Percentiles rank a stretch among this genome's conserved stretches.
phyloP scores from a whole-genome alignment of 306 rosid genomes.

The Castanea mollissima region DNA sequence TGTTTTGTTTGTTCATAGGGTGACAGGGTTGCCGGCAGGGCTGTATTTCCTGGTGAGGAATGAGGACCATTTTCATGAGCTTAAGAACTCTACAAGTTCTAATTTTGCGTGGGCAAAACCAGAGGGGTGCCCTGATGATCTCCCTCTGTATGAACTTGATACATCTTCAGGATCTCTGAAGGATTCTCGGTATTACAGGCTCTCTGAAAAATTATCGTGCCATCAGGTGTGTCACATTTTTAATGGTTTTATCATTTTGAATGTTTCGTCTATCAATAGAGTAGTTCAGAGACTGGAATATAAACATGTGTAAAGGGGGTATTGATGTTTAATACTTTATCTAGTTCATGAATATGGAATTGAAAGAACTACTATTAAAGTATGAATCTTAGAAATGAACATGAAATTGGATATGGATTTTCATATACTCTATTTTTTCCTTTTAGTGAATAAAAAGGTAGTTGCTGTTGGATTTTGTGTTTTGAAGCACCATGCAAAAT shows the following conservation, averaged over 20 bases:
- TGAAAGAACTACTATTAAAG: neutral
- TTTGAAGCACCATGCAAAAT: neutral
- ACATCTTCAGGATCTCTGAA: slow-evolving; percentile 34
- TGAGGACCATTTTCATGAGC: slow-evolving; percentile 65
- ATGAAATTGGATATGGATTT: neutral
- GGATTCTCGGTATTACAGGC: slow-evolving; percentile 35
- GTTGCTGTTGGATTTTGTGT: neutral
- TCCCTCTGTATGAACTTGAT: slow-evolving; percentile 72
- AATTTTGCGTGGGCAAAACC: slow-evolving; percentile 83
- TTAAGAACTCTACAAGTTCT: slow-evolving; percentile 55
- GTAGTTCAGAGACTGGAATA: slow-evolving; percentile 11
- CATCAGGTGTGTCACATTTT: slow-evolving; percentile 57
- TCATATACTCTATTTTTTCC: neutral
- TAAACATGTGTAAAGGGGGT: neutral
- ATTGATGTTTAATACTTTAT: neutral
- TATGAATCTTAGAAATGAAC: neutral
- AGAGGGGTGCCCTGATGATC: slow-evolving; percentile 69
- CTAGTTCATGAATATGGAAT: neutral
- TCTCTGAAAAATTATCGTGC: slow-evolving; percentile 69
- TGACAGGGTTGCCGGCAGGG: slow-evolving; percentile 71
- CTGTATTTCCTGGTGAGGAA: slow-evolving; percentile 87
- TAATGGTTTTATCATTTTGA: neutral
- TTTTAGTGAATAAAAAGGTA: neutral
- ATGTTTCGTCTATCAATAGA: slow-evolving; percentile 1
- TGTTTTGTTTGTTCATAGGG: slow-evolving; percentile 89